These are phyloP conservation scores for Ambrosia trifida DNA, from an alignment of 129 eudicot species.

Conservation along the genomic window DNA sequence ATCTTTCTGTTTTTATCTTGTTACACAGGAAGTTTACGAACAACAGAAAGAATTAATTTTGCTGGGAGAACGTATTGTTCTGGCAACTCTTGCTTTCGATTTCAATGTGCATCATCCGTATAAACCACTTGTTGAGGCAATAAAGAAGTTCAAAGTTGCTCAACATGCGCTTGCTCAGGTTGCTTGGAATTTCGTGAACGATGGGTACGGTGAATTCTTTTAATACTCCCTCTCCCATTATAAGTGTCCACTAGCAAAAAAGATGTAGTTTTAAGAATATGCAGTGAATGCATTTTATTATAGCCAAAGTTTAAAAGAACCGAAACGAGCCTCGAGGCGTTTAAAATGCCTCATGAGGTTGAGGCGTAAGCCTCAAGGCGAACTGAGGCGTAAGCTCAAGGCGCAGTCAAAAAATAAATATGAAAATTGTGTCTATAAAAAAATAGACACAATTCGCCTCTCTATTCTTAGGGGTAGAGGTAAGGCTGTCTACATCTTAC, in stretches of 20 bases:
- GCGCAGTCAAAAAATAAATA: too few relatives aligned
- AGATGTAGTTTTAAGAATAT: not conserved
- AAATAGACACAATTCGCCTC: too few relatives aligned
- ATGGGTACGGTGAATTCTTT: slow-evolving; percentile 69
- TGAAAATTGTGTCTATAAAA: too few relatives aligned
- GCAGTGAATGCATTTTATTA: not conserved
- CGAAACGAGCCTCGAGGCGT: too few relatives aligned
- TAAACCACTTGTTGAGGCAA: slow-evolving; percentile 97
- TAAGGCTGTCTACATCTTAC: too few relatives aligned
- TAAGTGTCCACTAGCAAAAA: not conserved
- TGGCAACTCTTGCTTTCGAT: slow-evolving; percentile 86
- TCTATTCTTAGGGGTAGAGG: too few relatives aligned
- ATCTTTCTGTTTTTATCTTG: not conserved
- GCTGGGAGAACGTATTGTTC: slow-evolving; percentile 79
- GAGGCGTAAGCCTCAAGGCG: too few relatives aligned
- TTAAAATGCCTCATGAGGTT: too few relatives aligned
- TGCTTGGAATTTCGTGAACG: slow-evolving; percentile 98
- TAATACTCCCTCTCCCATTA: slow-evolving; percentile 7
- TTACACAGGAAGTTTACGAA: slow-evolving; percentile 87
- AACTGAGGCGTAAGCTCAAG: too few relatives aligned
- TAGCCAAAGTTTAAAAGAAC: not conserved
- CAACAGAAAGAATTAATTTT: slow-evolving; percentile 88
- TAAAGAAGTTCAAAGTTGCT: slow-evolving; percentile 90
- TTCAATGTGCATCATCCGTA: slow-evolving; percentile 87
- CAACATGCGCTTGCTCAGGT: slow-evolving; percentile 95